A percentile compares a stretch with the other conserved stretches of the same genome.
Conservation (phyloP, 352 stramenopile species). For the Globisporangium camurandrum region DNA sequence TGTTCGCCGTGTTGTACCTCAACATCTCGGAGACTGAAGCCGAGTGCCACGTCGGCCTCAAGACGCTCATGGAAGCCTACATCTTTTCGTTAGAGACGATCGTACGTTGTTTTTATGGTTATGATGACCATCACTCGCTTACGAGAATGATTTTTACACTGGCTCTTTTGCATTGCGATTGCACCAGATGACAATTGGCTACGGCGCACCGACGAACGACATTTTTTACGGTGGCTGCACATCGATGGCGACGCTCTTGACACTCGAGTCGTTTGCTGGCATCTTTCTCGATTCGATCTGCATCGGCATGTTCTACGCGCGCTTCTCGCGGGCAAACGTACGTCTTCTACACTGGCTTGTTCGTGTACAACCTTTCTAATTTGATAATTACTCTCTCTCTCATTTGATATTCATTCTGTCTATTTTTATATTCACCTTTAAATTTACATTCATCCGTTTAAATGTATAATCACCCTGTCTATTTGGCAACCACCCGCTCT, state of each 20-base stretch:
- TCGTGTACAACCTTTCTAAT: neutral
- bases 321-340: conserved; percentile 74
- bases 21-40: conserved; percentile 48
- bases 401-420: too few species aligned
- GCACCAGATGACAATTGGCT: conserved; percentile 82
- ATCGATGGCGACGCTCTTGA: conserved; percentile 72
- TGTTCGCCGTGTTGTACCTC: conserved; percentile 73
- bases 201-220: conserved; percentile 78
- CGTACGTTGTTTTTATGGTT: conserved; percentile 22
- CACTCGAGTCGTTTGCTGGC: conserved; percentile 77
- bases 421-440: too few species aligned
- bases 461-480: neutral
- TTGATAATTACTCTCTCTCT: too few species aligned
- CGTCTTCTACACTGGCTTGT: conserved; percentile 4
- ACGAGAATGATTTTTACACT: neutral
- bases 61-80: conserved; percentile 74
- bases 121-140: neutral
- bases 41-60: conserved; percentile 71
- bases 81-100: conserved; percentile 86
- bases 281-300: conserved; percentile 85
- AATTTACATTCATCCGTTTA: too few species aligned
- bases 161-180: conserved; percentile 8
- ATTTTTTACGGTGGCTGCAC: conserved; percentile 84
- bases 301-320: conserved; percentile 83
- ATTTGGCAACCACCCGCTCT: neutral